Base-by-base conservation (phyloP, 1,139 yeast genomes). In the Diutina catenulata region DNA sequence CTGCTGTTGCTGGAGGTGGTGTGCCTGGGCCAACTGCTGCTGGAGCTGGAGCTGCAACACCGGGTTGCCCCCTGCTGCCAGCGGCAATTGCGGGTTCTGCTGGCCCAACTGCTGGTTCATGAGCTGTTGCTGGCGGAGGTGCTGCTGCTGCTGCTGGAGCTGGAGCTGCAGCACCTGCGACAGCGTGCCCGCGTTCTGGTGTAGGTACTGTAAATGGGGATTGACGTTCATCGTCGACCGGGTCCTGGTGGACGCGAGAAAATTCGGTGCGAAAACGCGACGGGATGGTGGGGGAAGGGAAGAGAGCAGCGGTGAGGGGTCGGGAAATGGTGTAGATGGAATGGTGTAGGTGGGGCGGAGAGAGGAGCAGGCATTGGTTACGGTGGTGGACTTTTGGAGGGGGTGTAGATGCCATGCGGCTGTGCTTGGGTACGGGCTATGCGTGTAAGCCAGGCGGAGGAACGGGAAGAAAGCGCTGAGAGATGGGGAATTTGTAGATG, bases 161-260 rank as follows among this genome's bases (percentile, higher is more conserved):
- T 62, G 70, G 27, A 62, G 47, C 42, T 60, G 70, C 2, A 62
- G 45, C 31, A 64, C 49, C 45, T 60, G 71, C 1, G 70, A 68
- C 29, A 16, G 50, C 46, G 39, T 45, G 51, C 33, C 49, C 49
- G 33, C 46, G 48, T 40, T 50, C 45, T 49, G 57, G 40, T 62
- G 71, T 43, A 66, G 54, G 49, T 63, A 65, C 47, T 64, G 71
- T 39, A 65, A 60, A 45, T 65, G 72, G 29, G 70, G 70, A 41
- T 62, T 60, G 43, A 55, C 59, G 53, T 62, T 65, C 43, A 48
- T 39, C 21, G 18, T 6, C 20, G 21, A 15, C 5, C 6, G 11
- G 20, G n/a, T 15, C 13, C 4, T 6, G 31, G 21, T 28, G 19
- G 31, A 29, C n/a, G 11, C 14, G 5, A 5, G 10, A 29, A 14